Conservation (phyloP, 2,329 filamentous ascomycete genomes). For the Fusarium foetens region DNA sequence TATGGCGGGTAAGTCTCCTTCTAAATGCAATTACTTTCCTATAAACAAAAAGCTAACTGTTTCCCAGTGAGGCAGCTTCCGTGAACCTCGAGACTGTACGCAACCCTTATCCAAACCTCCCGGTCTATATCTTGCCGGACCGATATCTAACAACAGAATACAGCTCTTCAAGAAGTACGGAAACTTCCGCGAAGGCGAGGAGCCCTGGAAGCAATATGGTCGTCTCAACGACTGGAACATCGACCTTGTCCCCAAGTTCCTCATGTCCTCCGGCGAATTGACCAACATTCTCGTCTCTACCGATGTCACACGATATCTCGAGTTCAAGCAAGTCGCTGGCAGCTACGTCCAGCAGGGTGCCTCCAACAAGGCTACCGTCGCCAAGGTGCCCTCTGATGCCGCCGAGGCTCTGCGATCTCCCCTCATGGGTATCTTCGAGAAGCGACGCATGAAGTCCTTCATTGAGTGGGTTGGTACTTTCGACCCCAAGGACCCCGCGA, state of each 20-base stretch:
- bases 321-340: constrained; percentile 94
- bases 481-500: constrained; percentile 80
- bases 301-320: constrained; percentile 87
- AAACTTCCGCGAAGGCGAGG: constrained; percentile 79
- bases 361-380: constrained; percentile 86
- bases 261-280: constrained; percentile 98
- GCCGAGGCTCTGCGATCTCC: constrained; percentile 90
- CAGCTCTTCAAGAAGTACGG: constrained; percentile 98
- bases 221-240: constrained; percentile 99
- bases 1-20: constrained; percentile 85
- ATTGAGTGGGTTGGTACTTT: constrained; percentile 94
- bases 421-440: constrained; percentile 97
- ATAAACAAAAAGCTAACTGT: constrained; percentile 43
- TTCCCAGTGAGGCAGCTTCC: constrained; percentile 82
- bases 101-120: constrained; percentile 31
- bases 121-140: constrained; percentile 30
- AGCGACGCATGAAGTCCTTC: constrained; percentile 95
- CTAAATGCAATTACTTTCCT: background rate
- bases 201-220: constrained; percentile 98
- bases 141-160: constrained; percentile 35
- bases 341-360: constrained; percentile 94
- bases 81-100: constrained; percentile 93
- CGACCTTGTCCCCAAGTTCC: constrained; percentile 95
- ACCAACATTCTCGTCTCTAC: constrained; percentile 99
- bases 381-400: constrained; percentile 96